phyloP scores from a whole-genome alignment of 2,329 filamentous ascomycete genomes.

The Epichloe sibirici region DNA sequence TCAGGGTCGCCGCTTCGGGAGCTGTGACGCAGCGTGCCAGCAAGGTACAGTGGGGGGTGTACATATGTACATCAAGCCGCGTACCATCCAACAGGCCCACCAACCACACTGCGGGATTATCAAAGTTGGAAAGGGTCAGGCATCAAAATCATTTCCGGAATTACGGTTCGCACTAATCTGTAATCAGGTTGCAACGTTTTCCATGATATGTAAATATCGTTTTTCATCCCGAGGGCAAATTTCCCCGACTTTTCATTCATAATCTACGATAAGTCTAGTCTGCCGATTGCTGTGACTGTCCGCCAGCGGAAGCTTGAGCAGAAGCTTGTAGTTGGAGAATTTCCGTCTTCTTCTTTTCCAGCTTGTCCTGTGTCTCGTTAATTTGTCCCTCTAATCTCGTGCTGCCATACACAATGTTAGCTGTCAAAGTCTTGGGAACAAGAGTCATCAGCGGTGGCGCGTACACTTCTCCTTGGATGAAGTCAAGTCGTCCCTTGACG shows the following conservation, averaged over 20 bases:
- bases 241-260: background rate
- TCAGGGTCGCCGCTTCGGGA: background rate
- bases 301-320: slow-evolving; percentile 29
- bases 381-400: slow-evolving; percentile 37
- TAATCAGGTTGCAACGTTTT: background rate
- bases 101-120: no score
- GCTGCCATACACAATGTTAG: slow-evolving; percentile 14
- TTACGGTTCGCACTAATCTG: no score
- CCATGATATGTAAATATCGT: background rate
- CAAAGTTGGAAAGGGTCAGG: no score
- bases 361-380: slow-evolving; percentile 41
- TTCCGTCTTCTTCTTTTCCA: slow-evolving; percentile 46
- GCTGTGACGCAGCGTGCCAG: background rate
- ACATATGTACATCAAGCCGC: no score
- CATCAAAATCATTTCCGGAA: no score
- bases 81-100: no score
- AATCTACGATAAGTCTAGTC: slow-evolving; percentile 4
- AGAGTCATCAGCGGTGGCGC: slow-evolving; percentile 16
- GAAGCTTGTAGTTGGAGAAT: slow-evolving; percentile 44
- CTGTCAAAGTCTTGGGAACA: background rate
- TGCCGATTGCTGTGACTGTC: slow-evolving; percentile 18
- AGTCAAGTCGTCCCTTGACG: slow-evolving; percentile 81
- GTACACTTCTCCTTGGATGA: slow-evolving; percentile 89
- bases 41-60: no score
- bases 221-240: background rate